A percentile compares a stretch with the other conserved stretches of the same genome.
phyloP scores from a whole-genome alignment of 345 rosid species.

The thale cress (Arabidopsis thaliana) region TAIR10.1 NC_003071.7:17261001-17261500 shows the following conservation, averaged over 20 bases:
- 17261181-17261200: conserved; percentile 38
- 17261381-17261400: background rate
- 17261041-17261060: conserved; percentile 16
- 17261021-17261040: conserved; percentile 37
- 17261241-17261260: background rate
- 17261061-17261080: conserved; percentile 3
- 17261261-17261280: background rate
- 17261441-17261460: background rate
- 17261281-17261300: background rate
- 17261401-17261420: background rate
- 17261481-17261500: background rate
- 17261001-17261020: conserved; percentile 37
- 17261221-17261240: conserved; percentile 13
- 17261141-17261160: conserved; percentile 30
- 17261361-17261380: background rate
- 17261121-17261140: conserved; percentile 16
- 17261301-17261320: background rate
- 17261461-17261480: background rate
- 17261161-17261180: conserved; percentile 29
- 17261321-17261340: background rate
- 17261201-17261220: conserved; percentile 27
- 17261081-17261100: conserved; percentile 26
- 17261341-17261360: background rate
- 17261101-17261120: background rate
- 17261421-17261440: background rate